Evolutionary conservation across 345 rosid genomes (phyloP).

Genomic region (Erysimum cheiranthoides): DNA sequence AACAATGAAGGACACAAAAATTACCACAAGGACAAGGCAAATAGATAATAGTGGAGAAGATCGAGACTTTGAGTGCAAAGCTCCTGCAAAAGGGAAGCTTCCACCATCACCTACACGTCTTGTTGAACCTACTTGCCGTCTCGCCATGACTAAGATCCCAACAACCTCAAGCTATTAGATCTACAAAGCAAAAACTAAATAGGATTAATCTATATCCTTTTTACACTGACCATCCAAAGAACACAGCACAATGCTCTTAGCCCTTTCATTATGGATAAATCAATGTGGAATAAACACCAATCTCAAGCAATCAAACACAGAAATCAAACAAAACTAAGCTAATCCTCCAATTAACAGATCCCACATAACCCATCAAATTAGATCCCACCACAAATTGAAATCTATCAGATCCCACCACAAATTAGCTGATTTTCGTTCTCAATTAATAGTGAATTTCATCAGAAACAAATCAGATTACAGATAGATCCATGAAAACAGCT

Average conservation of each 20-base stretch:
- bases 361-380: slow-evolving; percentile 16
- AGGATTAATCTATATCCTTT: neutral
- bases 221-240: neutral
- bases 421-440: slow-evolving; percentile 19
- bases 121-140: slow-evolving; percentile 81
- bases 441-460: neutral
- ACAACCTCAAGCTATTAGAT: slow-evolving; percentile 25
- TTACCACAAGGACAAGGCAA: slow-evolving; percentile 74
- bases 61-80: slow-evolving; percentile 79
- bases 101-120: slow-evolving; percentile 79
- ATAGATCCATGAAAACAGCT: slow-evolving; percentile 32
- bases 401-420: slow-evolving; percentile 17
- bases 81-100: slow-evolving; percentile 73
- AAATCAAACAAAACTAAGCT: neutral
- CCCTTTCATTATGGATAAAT: slow-evolving; percentile 1
- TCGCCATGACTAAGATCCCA: slow-evolving; percentile 59
- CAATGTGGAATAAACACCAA: neutral
- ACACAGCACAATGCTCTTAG: slow-evolving; percentile 3
- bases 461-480: slow-evolving; percentile 20
- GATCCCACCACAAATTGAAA: slow-evolving; percentile 28
- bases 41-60: slow-evolving; percentile 78
- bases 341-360: slow-evolving; percentile 1
- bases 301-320: slow-evolving; percentile 8
- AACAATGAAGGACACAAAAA: neutral
- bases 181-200: slow-evolving; percentile 22